Conservation (phyloP, 352 stramenopile species). For the Phytophthora brassicae region DNA sequence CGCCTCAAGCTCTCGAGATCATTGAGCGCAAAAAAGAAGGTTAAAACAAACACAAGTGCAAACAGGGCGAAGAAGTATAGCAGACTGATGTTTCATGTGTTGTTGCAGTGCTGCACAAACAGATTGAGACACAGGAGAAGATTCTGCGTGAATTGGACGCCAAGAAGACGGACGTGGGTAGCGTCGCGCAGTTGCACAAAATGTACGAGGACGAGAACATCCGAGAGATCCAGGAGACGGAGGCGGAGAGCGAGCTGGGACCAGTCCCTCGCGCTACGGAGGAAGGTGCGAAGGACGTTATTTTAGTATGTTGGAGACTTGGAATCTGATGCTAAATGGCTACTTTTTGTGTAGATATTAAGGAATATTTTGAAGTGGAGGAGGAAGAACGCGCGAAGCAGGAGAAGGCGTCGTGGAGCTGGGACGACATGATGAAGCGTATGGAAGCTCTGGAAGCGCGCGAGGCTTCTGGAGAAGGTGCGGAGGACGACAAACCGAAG, state of each 20-base stretch:
- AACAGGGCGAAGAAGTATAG: background rate
- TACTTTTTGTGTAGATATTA: slow-evolving; percentile 54
- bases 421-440: slow-evolving; percentile 86
- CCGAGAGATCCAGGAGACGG: slow-evolving; percentile 81
- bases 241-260: slow-evolving; percentile 67
- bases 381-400: slow-evolving; percentile 73
- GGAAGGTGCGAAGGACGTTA: slow-evolving; percentile 41
- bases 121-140: slow-evolving; percentile 60
- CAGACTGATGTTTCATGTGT: background rate
- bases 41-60: slow-evolving; percentile 16
- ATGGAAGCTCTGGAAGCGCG: slow-evolving; percentile 82
- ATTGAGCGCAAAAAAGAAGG: slow-evolving; percentile 82
- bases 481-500: slow-evolving; percentile 29
- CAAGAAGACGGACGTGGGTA: slow-evolving; percentile 72
- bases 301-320: background rate
- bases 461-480: slow-evolving; percentile 40
- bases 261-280: slow-evolving; percentile 50
- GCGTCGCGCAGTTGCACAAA: slow-evolving; percentile 74
- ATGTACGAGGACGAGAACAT: slow-evolving; percentile 87
- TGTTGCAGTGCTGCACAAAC: slow-evolving; percentile 43
- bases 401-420: slow-evolving; percentile 68
- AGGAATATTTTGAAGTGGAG: slow-evolving; percentile 85
- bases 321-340: background rate
- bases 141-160: slow-evolving; percentile 43
- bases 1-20: slow-evolving; percentile 53